Conservation (phyloP, 2,329 filamentous ascomycete species). For the Diaporthe sp. region DNA sequence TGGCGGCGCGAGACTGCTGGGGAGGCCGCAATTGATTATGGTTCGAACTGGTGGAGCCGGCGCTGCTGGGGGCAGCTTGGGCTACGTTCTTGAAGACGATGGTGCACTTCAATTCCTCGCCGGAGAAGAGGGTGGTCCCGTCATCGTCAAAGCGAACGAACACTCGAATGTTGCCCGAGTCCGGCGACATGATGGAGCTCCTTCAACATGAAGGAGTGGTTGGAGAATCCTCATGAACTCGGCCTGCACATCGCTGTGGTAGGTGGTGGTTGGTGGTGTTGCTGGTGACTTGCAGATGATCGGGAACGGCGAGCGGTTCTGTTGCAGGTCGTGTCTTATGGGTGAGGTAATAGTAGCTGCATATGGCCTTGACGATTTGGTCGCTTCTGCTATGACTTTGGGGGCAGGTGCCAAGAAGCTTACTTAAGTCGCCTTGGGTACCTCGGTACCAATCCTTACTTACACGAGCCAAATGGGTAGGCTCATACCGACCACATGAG, state of each 20-base stretch:
- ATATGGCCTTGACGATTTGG: not conserved
- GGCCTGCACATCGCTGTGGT: conserved; percentile 38
- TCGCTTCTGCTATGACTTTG: conserved; percentile 2
- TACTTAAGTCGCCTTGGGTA: conserved; percentile 14
- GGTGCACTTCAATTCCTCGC: conserved; percentile 94
- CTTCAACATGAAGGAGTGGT: conserved; percentile 51
- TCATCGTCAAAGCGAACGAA: conserved; percentile 96
- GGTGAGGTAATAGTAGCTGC: conserved; percentile 14
- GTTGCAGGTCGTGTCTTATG: conserved; percentile 6
- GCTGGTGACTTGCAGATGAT: not conserved
- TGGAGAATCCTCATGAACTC: conserved; percentile 39
- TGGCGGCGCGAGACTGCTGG: conserved; percentile 50
- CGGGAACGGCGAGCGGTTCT: not conserved
- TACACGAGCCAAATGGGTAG: not conserved
- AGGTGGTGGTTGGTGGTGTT: not conserved
- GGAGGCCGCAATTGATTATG: conserved; percentile 42
- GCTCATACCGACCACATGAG: not conserved
- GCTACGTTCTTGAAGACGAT: conserved; percentile 96
- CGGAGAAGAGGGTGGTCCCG: conserved; percentile 84
- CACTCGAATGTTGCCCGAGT: conserved; percentile 85
- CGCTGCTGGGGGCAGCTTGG: conserved; percentile 52
- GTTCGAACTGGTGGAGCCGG: conserved; percentile 45
- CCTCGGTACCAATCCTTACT: not conserved
- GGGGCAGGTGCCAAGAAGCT: not conserved
- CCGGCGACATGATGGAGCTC: conserved; percentile 63